phyloP scores from a whole-genome alignment of 2,329 filamentous ascomycete genomes.

The Talaromyces rugulosus region DNA sequence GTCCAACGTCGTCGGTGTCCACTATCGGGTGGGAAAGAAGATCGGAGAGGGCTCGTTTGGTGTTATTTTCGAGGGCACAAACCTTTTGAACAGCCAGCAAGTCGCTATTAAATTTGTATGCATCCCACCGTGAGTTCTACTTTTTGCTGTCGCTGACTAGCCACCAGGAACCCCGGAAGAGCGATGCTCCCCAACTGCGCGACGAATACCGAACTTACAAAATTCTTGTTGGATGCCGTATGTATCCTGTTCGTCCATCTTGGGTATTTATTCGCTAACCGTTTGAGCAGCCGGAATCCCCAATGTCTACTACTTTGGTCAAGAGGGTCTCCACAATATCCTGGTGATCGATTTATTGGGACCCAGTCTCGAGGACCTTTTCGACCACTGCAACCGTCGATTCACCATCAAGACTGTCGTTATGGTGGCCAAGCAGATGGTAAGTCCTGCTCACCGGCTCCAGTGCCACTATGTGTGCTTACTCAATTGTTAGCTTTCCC shows the following conservation, averaged over 20 bases:
- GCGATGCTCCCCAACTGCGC: conserved; percentile 92
- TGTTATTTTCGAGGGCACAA: conserved; percentile 98
- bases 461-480: not conserved
- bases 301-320: conserved; percentile 99
- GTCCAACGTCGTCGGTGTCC: conserved; percentile 96
- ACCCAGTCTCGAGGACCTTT: conserved; percentile 91
- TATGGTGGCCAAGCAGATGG: conserved; percentile 99
- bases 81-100: conserved; percentile 97
- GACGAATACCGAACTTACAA: conserved; percentile 99
- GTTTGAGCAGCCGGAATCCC: conserved; percentile 76
- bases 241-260: conserved; percentile 46
- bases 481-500: conserved; percentile 60
- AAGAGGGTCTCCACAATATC: conserved; percentile 98
- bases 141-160: conserved; percentile 18
- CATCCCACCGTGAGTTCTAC: conserved; percentile 22
- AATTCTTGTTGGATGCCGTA: conserved; percentile 97
- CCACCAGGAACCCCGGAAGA: conserved; percentile 90
- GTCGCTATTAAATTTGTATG: conserved; percentile 98
- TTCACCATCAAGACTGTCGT: conserved; percentile 98
- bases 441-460: conserved; percentile 36
- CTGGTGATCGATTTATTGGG: conserved; percentile 95
- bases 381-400: conserved; percentile 92
- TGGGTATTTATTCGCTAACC: conserved; percentile 28
- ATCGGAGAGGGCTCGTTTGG: conserved; percentile 98
- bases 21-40: conserved; percentile 98